Evolutionary conservation across 495 filamentous ascomycete species (phyloP).

Genomic region (Corynascus novoguineensis): DNA sequence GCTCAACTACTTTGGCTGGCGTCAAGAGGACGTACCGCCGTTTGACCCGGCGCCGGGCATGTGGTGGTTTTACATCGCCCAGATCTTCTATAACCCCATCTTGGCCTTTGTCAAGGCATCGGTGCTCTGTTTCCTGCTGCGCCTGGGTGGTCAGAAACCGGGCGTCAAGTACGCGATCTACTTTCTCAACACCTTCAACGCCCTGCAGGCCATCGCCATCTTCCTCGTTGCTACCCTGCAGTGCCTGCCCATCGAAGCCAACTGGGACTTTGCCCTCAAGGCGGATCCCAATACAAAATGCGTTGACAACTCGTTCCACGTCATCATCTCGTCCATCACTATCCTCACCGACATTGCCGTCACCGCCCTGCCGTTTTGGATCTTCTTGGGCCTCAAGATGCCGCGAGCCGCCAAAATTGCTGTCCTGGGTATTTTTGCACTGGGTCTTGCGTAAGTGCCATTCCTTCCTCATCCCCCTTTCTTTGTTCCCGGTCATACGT

Average conservation of each 20-base stretch:
- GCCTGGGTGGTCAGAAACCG: slow-evolving; percentile 35
- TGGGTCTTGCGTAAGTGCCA: slow-evolving; percentile 43
- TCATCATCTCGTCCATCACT: slow-evolving; percentile 39
- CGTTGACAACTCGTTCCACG: slow-evolving; percentile 37
- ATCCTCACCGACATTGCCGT: slow-evolving; percentile 44
- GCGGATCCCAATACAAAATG: slow-evolving; percentile 36
- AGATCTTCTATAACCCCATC: slow-evolving; percentile 55
- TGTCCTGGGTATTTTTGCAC: slow-evolving; percentile 40
- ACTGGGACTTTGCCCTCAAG: slow-evolving; percentile 33
- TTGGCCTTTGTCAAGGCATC: slow-evolving; percentile 51
- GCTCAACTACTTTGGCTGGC: slow-evolving; percentile 41
- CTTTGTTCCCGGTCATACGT: not conserved
- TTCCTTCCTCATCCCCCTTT: not conserved
- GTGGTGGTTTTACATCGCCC: slow-evolving; percentile 44
- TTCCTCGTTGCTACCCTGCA: slow-evolving; percentile 52
- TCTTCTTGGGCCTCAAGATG: slow-evolving; percentile 42
- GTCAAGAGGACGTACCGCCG: slow-evolving; percentile 38
- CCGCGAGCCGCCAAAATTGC: slow-evolving; percentile 37
- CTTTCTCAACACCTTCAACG: slow-evolving; percentile 42
- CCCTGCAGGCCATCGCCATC: slow-evolving; percentile 43
- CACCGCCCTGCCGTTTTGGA: slow-evolving; percentile 40
- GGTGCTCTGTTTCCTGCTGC: slow-evolving; percentile 51
- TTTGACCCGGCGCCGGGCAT: slow-evolving; percentile 25
- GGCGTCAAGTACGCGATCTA: slow-evolving; percentile 36
- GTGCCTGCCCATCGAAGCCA: slow-evolving; percentile 41